A percentile compares a stretch with the other conserved stretches of the same genome.
phyloP scores from a whole-genome alignment of 352 stramenopile species.

The Pythium sukuiense region DNA sequence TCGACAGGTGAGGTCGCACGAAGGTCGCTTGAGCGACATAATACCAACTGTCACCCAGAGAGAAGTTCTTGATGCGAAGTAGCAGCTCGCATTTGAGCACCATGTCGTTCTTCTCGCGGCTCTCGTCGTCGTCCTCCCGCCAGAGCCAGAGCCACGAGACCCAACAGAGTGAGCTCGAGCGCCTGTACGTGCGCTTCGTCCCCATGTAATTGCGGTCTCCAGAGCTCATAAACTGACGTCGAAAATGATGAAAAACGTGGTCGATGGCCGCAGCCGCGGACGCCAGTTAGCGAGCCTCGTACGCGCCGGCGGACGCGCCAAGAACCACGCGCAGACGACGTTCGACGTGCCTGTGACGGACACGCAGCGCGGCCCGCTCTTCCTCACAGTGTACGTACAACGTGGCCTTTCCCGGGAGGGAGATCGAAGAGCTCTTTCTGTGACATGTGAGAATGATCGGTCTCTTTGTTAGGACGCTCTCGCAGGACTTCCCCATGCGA shows the following conservation, averaged over 20 bases:
- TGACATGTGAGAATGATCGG: constrained; percentile 18
- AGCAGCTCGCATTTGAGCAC: neutral
- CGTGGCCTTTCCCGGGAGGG: neutral
- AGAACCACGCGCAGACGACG: constrained; percentile 84
- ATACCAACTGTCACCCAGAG: neutral
- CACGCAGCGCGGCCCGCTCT: constrained; percentile 48
- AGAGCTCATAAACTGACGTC: neutral
- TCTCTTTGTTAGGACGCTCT: constrained; percentile 48
- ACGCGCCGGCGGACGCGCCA: constrained; percentile 72
- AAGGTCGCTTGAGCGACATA: constrained; percentile 17
- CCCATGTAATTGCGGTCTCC: neutral
- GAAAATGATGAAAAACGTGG: neutral
- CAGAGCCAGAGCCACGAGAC: constrained; percentile 61
- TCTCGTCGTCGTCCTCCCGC: constrained; percentile 35
- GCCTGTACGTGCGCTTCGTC: constrained; percentile 45
- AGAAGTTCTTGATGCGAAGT: constrained; percentile 4
- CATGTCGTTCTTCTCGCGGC: constrained; percentile 63
- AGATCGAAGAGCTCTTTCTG: constrained; percentile 7
- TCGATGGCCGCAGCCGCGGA: constrained; percentile 43
- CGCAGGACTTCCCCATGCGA: constrained; percentile 68
- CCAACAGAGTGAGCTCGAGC: constrained; percentile 79
- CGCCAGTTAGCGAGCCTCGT: constrained; percentile 81
- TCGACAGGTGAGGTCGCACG: constrained; percentile 19
- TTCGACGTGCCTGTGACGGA: constrained; percentile 76
- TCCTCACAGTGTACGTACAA: constrained; percentile 45